A percentile compares a stretch with the other conserved stretches of the same genome.
Evolutionary conservation across 139 green algal genomes (phyloP).

Genomic region (Coccomyxa sp.): DNA sequence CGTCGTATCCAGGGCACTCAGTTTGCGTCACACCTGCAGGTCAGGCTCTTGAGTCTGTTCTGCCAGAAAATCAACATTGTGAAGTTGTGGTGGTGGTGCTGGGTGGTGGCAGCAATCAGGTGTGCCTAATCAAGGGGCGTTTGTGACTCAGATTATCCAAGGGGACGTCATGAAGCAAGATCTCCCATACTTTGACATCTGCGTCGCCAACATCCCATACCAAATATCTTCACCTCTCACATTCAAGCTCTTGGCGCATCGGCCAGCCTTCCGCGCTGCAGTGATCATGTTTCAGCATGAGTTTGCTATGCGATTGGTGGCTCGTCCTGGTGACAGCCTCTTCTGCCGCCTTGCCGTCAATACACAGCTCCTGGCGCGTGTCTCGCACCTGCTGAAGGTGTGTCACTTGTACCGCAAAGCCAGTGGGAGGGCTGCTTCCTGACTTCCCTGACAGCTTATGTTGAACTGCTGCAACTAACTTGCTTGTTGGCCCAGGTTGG

Average conservation of each 20-base stretch:
- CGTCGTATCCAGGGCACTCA: conserved; percentile 87
- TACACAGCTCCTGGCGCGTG: conserved; percentile 91
- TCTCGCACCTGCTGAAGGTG: conserved; percentile 68
- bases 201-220: conserved; percentile 99
- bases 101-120: background rate
- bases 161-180: conserved; percentile 86
- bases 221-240: conserved; percentile 98
- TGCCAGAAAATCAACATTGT: background rate
- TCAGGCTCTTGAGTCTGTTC: conserved; percentile 7
- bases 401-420: background rate
- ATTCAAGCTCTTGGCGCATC: conserved; percentile 96
- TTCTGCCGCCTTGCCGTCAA: conserved; percentile 90
- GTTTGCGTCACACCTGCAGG: conserved; percentile 66
- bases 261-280: conserved; percentile 75
- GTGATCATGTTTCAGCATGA: conserved; percentile 99
- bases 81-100: background rate
- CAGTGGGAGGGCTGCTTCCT: background rate
- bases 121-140: background rate
- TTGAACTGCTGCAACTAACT: background rate
- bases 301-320: conserved; percentile 98
- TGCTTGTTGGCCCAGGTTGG: conserved; percentile 60
- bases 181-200: conserved; percentile 99
- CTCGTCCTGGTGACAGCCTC: conserved; percentile 74
- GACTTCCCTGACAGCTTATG: background rate
- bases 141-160: conserved; percentile 81